Conservation (phyloP, 257 asterid genomes). For the Solanum commersonii region DNA sequence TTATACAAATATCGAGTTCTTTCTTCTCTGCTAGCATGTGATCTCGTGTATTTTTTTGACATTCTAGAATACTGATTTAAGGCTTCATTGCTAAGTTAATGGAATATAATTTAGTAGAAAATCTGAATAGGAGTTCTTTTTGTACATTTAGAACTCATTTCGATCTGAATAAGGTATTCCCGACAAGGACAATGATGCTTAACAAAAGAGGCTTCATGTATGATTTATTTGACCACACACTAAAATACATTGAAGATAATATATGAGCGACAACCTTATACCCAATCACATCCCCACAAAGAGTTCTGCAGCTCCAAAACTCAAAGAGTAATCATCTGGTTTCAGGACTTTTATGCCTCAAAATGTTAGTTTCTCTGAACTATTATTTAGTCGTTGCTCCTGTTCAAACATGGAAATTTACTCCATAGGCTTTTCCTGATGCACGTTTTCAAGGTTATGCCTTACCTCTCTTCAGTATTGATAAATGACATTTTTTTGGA, state of each 20-base stretch:
- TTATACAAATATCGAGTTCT: too few species aligned
- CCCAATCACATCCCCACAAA: slow-evolving; percentile 89
- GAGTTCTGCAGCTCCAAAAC: slow-evolving; percentile 94
- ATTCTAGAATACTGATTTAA: not conserved
- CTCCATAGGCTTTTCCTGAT: not conserved
- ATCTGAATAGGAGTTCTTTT: not conserved
- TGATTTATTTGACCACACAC: slow-evolving; percentile 96
- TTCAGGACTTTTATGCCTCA: slow-evolving; percentile 68
- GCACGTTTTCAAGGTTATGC: not conserved
- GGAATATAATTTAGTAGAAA: not conserved
- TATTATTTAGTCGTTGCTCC: too few species aligned
- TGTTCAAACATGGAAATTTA: not conserved
- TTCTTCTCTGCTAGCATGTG: not conserved
- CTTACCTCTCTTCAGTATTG: not conserved
- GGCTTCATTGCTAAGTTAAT: not conserved
- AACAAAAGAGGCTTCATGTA: slow-evolving; percentile 77
- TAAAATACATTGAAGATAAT: slow-evolving; percentile 91
- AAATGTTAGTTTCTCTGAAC: not conserved
- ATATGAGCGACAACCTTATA: slow-evolving; percentile 96
- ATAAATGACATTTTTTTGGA: not conserved
- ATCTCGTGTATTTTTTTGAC: not conserved
- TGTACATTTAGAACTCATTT: not conserved
- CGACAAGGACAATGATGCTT: slow-evolving; percentile 73
- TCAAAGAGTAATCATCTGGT: slow-evolving; percentile 88
- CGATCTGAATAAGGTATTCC: slow-evolving; percentile 27